These are phyloP conservation scores for Schizosaccharomyces osmophilus DNA, from an alignment of 805 yeast species.

Conservation along the genomic window DNA sequence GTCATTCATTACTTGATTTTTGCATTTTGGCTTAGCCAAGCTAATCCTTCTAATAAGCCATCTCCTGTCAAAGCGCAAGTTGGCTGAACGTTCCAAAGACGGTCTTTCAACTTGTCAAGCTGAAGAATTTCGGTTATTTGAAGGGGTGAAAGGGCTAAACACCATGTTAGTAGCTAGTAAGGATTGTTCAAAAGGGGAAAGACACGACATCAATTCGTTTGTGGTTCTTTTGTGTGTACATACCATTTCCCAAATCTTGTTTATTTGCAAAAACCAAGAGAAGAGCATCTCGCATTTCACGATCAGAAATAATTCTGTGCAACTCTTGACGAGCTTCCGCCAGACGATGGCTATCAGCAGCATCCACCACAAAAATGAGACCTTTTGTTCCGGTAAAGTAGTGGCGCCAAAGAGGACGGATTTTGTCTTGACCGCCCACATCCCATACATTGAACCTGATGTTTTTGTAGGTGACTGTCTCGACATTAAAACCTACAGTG, in stretches of 20 bases:
- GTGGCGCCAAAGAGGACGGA: conserved; percentile 86
- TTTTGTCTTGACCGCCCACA: conserved; percentile 86
- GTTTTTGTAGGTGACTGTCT: conserved; percentile 58
- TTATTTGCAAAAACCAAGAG: conserved; percentile 72
- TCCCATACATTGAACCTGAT: conserved; percentile 78
- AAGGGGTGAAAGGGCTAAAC: conserved; percentile 38
- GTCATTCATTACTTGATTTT: not conserved
- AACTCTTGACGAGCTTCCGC: conserved; percentile 59
- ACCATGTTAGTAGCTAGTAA: not conserved
- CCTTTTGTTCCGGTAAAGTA: conserved; percentile 86
- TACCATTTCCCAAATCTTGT: conserved; percentile 33
- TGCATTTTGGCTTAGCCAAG: not conserved
- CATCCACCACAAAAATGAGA: conserved; percentile 70
- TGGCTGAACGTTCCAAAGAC: conserved; percentile 79
- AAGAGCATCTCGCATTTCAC: conserved; percentile 59
- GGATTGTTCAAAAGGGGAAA: too few relatives aligned
- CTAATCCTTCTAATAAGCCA: conserved; percentile 62
- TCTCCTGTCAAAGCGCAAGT: conserved; percentile 76
- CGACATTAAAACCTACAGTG: conserved; percentile 47
- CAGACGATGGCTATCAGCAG: conserved; percentile 46
- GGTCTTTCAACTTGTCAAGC: conserved; percentile 36
- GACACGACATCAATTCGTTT: too few relatives aligned
- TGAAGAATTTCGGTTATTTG: conserved; percentile 54
- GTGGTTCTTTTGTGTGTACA: too few relatives aligned
- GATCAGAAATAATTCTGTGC: conserved; percentile 52